Conservation (phyloP, 345 rosid species). For the Euclidium syriacum region DNA sequence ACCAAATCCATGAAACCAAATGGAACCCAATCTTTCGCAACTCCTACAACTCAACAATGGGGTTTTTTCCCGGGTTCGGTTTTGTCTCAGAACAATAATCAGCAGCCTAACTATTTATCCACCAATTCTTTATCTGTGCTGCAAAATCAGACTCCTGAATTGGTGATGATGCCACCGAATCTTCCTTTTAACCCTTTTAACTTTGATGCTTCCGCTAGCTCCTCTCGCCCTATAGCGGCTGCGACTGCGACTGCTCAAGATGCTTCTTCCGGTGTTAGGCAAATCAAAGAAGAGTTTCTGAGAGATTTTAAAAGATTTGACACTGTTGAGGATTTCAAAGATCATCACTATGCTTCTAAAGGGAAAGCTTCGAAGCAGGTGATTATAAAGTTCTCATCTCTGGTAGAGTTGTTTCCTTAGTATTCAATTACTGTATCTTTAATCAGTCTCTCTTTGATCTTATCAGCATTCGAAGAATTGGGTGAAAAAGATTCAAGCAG, state of each 20-base stretch:
- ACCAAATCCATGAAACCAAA: too few relatives aligned
- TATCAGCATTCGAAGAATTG: conserved; percentile 56
- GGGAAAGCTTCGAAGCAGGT: conserved; percentile 52
- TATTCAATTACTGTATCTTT: not conserved
- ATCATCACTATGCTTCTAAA: conserved; percentile 49
- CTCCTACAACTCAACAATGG: conserved; percentile 3
- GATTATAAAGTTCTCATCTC: not conserved
- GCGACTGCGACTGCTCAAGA: conserved; percentile 16
- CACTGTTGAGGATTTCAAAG: conserved; percentile 63
- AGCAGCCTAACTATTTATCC: not conserved
- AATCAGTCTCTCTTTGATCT: conserved; percentile 5
- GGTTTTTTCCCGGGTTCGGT: not conserved
- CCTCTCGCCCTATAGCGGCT: not conserved
- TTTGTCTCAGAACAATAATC: not conserved
- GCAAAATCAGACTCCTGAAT: conserved; percentile 18
- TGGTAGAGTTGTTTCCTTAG: not conserved
- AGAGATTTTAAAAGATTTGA: conserved; percentile 61
- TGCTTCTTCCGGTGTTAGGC: conserved; percentile 11
- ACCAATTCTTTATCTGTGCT: not conserved
- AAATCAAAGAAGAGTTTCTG: conserved; percentile 38
- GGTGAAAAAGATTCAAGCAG: conserved; percentile 80
- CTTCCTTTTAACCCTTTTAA: conserved; percentile 6
- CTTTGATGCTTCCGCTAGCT: conserved; percentile 15
- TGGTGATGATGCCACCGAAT: conserved; percentile 3
- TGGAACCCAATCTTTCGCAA: not conserved